Conservation (phyloP, 208 protist species). For the Crithidia thermophila region DNA sequence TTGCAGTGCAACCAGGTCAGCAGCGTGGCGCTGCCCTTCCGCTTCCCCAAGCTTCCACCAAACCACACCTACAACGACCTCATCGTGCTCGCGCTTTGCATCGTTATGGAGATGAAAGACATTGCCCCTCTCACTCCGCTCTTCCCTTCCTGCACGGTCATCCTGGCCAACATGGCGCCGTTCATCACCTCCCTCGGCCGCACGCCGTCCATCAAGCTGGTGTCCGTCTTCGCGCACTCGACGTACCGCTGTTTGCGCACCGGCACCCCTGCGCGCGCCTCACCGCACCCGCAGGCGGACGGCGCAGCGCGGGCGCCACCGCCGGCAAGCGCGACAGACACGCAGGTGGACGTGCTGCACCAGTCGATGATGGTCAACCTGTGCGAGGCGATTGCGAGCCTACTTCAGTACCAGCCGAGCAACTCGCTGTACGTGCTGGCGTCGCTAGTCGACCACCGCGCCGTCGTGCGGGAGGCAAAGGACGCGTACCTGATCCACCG, state of each 20-base stretch:
- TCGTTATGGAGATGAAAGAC: constrained; percentile 60
- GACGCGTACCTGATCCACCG: constrained; percentile 39
- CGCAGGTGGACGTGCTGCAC: constrained; percentile 5
- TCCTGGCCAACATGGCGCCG: constrained; percentile 87
- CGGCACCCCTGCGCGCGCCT: background rate
- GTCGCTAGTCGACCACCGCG: constrained; percentile 55
- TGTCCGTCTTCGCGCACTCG: constrained; percentile 51
- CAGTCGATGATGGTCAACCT: constrained; percentile 57
- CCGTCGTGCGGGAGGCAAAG: constrained; percentile 45
- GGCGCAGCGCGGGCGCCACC: background rate
- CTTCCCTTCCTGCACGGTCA: constrained; percentile 65
- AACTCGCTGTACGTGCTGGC: constrained; percentile 56
- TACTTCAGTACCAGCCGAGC: constrained; percentile 72
- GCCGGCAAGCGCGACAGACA: background rate
- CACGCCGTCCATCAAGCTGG: constrained; percentile 49
- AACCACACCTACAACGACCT: constrained; percentile 78
- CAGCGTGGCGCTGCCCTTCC: constrained; percentile 55
- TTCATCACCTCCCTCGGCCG: constrained; percentile 70
- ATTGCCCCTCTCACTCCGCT: constrained; percentile 42
- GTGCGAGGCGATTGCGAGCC: constrained; percentile 72
- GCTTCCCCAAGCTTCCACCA: constrained; percentile 35
- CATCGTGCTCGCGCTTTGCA: constrained; percentile 71
- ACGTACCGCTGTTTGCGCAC: constrained; percentile 44
- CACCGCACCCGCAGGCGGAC: background rate
- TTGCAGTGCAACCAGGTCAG: constrained; percentile 77